These are phyloP conservation scores for Dactylonectria macrodidyma DNA, from an alignment of 2,329 filamentous ascomycete genomes.

Conservation along the genomic window DNA sequence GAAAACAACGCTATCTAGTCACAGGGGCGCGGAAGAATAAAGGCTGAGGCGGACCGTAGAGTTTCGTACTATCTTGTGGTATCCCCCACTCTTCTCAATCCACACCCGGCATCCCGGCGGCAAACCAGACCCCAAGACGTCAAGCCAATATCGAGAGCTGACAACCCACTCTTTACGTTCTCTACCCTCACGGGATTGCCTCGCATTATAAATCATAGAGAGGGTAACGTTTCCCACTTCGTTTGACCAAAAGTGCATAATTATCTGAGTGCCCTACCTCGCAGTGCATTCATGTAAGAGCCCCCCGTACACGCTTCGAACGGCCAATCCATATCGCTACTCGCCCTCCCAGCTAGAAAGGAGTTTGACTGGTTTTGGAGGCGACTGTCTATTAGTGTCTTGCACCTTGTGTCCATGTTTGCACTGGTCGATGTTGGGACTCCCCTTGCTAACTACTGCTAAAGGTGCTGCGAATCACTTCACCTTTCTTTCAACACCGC, in stretches of 20 bases:
- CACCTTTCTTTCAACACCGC: too few species aligned
- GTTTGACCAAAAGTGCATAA: slow-evolving; percentile 22
- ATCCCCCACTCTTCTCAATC: too few species aligned
- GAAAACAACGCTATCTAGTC: too few species aligned
- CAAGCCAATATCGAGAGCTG: too few species aligned
- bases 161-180: too few species aligned
- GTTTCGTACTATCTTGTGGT: too few species aligned
- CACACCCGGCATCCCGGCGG: too few species aligned
- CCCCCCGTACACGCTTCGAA: slow-evolving; percentile 18
- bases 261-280: slow-evolving; percentile 25
- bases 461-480: not conserved
- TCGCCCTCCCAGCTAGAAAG: slow-evolving; percentile 35
- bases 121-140: too few species aligned
- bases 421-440: slow-evolving; percentile 8
- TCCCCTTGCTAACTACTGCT: slow-evolving; percentile 32
- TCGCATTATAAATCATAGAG: slow-evolving; percentile 18
- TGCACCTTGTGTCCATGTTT: slow-evolving; percentile 31
- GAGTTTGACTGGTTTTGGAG: slow-evolving; percentile 45
- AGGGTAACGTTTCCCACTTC: slow-evolving; percentile 20
- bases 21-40: too few species aligned
- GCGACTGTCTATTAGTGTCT: slow-evolving; percentile 46
- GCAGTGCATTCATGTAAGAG: slow-evolving; percentile 45
- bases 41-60: too few species aligned
- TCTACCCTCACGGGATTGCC: not conserved
- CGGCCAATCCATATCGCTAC: slow-evolving; percentile 19